Percentiles rank a stretch among this genome's conserved stretches.
Evolutionary conservation across 163 green algal species (phyloP).

Genomic region (Chlorella variabilis): DNA sequence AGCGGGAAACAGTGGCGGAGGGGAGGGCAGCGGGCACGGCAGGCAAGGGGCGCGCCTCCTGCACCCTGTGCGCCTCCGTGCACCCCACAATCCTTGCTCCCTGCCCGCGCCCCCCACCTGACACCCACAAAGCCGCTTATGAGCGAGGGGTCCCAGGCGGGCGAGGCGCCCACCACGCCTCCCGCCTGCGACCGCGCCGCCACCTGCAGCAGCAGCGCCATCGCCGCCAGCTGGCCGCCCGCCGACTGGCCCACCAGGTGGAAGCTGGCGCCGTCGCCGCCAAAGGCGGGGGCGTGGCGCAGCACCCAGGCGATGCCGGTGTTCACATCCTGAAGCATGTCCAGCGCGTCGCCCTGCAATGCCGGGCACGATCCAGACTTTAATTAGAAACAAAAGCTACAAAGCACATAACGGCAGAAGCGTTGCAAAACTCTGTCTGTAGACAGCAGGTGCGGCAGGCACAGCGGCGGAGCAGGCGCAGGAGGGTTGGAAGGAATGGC

Average conservation of each 20-base stretch:
- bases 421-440: no score
- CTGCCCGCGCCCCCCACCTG: slow-evolving; percentile 3
- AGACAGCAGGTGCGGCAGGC: neutral
- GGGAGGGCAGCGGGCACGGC: neutral
- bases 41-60: no score
- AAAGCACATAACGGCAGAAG: no score
- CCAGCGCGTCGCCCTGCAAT: slow-evolving; percentile 63
- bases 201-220: slow-evolving; percentile 57
- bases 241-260: slow-evolving; percentile 92
- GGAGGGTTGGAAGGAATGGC: neutral
- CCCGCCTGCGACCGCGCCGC: neutral
- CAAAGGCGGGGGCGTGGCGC: slow-evolving; percentile 66
- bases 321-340: slow-evolving; percentile 95
- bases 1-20: no score
- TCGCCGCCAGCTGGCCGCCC: slow-evolving; percentile 81
- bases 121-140: slow-evolving; percentile 80
- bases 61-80: no score
- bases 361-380: no score
- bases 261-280: slow-evolving; percentile 81
- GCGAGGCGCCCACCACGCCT: slow-evolving; percentile 10
- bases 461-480: neutral
- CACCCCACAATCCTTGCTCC: neutral
- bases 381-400: no score
- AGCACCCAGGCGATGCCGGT: slow-evolving; percentile 92
- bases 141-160: slow-evolving; percentile 52